Evolutionary conservation across 306 rosid species (phyloP), one percentile per base, ranked within the genome.

Genomic region (Lotus japonicus): DNA sequence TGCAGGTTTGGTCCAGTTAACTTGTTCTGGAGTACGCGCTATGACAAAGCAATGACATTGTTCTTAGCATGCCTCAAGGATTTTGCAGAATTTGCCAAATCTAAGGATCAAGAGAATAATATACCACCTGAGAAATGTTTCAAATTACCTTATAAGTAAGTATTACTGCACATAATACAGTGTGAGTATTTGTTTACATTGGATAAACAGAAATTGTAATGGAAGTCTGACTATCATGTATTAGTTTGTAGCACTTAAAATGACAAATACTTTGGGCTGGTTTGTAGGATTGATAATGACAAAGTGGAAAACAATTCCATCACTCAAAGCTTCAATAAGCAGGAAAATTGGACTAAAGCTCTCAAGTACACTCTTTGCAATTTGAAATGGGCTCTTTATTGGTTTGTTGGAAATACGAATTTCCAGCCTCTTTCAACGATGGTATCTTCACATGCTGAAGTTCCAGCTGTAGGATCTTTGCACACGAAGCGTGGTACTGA

Each of bases 1-100:
- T 42, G 52, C 78, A 92, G 99, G 89, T 94, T 94, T 82, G 99
- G 97, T 74, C 97, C 99, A 0, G 99, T 94, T 80, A 94, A 94
- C 85, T 81, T 90, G 81, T 90, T 90, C 72, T 94, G 99, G 99
- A 90, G 99, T 76, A 90, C 96, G 53, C 92, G 97, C 36, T 94
- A 90, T 76, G 99, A 94, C 91, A 90, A 76, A 84, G 97, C 97
- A 82, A 90, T 90, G 99, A 82, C 95, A 9, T 80, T 85, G 72
- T 94, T 78, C 82, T 81, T 88, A 82, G 84, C 94, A 52, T 94
- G 96, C 80, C 95, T 90, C 38, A 94, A 90, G 82, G 96, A 90
- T 74, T 94, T 94, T 79, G 89, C 96, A 6, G 99, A 94, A 76
- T 90, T 86, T 82, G 96, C 97, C 38, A 81, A 88, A 43, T 88